These are phyloP conservation scores for Simplicillium sp. DNA, from an alignment of 2,329 filamentous ascomycete genomes.

Conservation along the genomic window DNA sequence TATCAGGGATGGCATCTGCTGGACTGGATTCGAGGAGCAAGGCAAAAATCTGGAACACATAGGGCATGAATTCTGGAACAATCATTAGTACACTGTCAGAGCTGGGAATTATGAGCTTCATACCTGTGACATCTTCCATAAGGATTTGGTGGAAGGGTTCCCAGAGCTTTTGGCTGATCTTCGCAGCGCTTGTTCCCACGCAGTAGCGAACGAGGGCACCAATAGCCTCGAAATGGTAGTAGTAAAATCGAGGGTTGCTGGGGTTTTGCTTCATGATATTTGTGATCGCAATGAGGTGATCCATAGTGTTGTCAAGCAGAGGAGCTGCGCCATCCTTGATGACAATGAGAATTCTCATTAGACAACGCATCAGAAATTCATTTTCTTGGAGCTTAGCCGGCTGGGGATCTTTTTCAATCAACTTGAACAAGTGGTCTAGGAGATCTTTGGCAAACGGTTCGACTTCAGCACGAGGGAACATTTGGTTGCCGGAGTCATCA, in stretches of 20 bases:
- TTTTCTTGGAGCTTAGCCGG: constrained; percentile 97
- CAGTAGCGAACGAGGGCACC: constrained; percentile 74
- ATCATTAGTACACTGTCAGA: neutral
- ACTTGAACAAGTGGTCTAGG: constrained; percentile 77
- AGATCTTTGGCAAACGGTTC: constrained; percentile 77
- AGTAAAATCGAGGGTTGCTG: constrained; percentile 96
- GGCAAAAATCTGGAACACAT: constrained; percentile 91
- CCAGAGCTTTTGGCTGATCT: constrained; percentile 75
- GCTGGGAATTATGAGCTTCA: constrained; percentile 12
- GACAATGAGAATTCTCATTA: constrained; percentile 94
- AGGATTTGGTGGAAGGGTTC: constrained; percentile 74
- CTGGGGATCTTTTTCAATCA: constrained; percentile 76
- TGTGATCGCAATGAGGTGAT: constrained; percentile 80
- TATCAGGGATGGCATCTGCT: constrained; percentile 64
- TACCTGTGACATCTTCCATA: constrained; percentile 70
- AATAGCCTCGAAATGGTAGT: constrained; percentile 93
- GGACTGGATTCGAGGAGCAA: constrained; percentile 83
- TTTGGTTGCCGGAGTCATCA: constrained; percentile 62
- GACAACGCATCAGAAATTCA: constrained; percentile 96
- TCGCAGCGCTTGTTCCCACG: constrained; percentile 53
- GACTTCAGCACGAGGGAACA: constrained; percentile 74
- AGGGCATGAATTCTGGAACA: constrained; percentile 76
- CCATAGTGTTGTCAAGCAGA: constrained; percentile 68
- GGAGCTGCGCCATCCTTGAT: constrained; percentile 72
- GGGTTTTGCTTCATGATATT: constrained; percentile 89